Percentiles rank a stretch among this genome's conserved stretches.
Evolutionary conservation across 805 yeast genomes (phyloP).

Genomic region (Lipomyces mesembrius): DNA sequence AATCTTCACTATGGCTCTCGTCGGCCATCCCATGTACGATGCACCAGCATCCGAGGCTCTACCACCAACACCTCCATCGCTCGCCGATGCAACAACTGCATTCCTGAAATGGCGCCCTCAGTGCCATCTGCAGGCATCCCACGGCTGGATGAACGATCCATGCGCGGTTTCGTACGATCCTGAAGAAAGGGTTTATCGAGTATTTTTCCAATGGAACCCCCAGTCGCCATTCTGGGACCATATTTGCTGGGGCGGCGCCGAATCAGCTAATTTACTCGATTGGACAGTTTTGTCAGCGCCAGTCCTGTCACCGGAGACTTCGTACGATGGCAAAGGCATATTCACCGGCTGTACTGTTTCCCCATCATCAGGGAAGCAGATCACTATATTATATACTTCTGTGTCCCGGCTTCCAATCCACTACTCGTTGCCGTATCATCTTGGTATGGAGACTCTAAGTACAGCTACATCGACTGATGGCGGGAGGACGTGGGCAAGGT

Average conservation of each 20-base stretch:
- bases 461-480: conserved; percentile 11
- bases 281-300: conserved; percentile 6
- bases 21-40: background rate
- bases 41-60: background rate
- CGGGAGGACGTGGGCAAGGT: conserved; percentile 10
- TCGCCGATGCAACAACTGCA: background rate
- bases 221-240: conserved; percentile 9
- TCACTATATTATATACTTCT: conserved; percentile 7
- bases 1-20: background rate
- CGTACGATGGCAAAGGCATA: conserved; percentile 11
- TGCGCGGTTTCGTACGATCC: conserved; percentile 18
- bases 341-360: conserved; percentile 9
- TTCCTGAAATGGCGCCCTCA: conserved; percentile 14
- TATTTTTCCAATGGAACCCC: conserved; percentile 16
- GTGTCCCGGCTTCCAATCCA: conserved; percentile 13
- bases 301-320: background rate
- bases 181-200: conserved; percentile 3
- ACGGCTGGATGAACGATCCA: conserved; percentile 20
- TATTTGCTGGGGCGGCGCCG: conserved; percentile 14
- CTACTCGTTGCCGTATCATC: conserved; percentile 13
- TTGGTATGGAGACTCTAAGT: conserved; percentile 12
- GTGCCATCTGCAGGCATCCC: conserved; percentile 12
- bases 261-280: conserved; percentile 3
- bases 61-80: background rate
- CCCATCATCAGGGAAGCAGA: background rate